Evolutionary conservation across 371 early-diverging fungal genomes (phyloP).

Genomic region (Mucor saturninus): DNA sequence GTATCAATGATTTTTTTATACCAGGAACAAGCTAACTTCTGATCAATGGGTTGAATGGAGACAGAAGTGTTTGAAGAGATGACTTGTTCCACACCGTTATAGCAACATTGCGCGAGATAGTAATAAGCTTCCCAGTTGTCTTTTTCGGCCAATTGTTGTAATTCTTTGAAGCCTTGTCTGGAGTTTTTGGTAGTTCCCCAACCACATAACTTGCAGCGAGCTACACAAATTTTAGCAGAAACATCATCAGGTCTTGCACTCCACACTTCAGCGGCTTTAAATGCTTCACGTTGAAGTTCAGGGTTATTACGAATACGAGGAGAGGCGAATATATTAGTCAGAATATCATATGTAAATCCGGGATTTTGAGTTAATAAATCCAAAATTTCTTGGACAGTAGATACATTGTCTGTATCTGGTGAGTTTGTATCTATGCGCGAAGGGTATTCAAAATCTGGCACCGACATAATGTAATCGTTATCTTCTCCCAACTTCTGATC

Average conservation of each 20-base stretch:
- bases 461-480: constrained; percentile 26
- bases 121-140: constrained; percentile 47
- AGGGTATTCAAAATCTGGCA: constrained; percentile 20
- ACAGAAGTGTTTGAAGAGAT: constrained; percentile 1
- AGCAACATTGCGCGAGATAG: constrained; percentile 46
- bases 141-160: constrained; percentile 35
- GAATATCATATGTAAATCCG: constrained; percentile 18
- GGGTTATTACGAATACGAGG: constrained; percentile 12
- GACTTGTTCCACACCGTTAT: constrained; percentile 34
- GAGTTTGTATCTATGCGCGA: not conserved
- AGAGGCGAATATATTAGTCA: constrained; percentile 16
- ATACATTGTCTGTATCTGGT: constrained; percentile 4
- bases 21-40: constrained; percentile 61
- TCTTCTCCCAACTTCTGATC: constrained; percentile 17
- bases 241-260: constrained; percentile 33
- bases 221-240: constrained; percentile 42
- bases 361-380: constrained; percentile 16
- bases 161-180: constrained; percentile 32
- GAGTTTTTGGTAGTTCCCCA: constrained; percentile 44
- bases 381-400: constrained; percentile 12
- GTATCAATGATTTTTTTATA: constrained; percentile 58
- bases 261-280: constrained; percentile 35
- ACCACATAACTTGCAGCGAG: constrained; percentile 47
- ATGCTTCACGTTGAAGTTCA: constrained; percentile 38
- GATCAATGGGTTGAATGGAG: constrained; percentile 46